phyloP scores from a whole-genome alignment of 495 filamentous ascomycete genomes.

The Endocarpon pusillum region DNA sequence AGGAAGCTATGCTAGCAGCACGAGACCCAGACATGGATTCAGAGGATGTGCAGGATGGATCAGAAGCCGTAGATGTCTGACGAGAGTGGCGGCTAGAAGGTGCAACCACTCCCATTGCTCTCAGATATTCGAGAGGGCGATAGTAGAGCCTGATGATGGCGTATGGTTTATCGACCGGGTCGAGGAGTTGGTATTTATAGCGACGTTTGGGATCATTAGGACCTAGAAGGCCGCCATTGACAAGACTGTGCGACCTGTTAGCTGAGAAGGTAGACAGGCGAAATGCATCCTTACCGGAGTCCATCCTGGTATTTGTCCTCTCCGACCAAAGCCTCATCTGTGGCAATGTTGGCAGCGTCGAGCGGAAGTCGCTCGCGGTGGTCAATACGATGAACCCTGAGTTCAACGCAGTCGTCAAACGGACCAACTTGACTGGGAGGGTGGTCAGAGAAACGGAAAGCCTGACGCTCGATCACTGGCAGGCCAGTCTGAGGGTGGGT shows the following conservation, averaged over 20 bases:
- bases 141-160: slow-evolving; percentile 22
- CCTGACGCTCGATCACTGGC: slow-evolving; percentile 14
- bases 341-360: slow-evolving; percentile 2
- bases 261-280: background rate
- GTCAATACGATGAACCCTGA: background rate
- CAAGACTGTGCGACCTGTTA: slow-evolving; percentile 11
- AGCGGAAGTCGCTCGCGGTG: background rate
- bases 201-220: slow-evolving; percentile 17
- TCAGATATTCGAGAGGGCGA: background rate
- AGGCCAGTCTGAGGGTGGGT: slow-evolving; percentile 3
- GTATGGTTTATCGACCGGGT: slow-evolving; percentile 24
- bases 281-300: background rate
- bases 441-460: slow-evolving; percentile 14
- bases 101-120: background rate
- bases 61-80: no score
- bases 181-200: slow-evolving; percentile 26
- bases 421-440: background rate
- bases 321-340: slow-evolving; percentile 4
- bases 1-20: no score
- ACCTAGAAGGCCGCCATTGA: slow-evolving; percentile 16
- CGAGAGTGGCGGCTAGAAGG: no score
- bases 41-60: no score
- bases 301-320: slow-evolving; percentile 3
- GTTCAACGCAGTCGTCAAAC: background rate
- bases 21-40: no score